phyloP scores from a whole-genome alignment of 1,284 basidiomycete species.

The Leccinum pallidistipes region DNA sequence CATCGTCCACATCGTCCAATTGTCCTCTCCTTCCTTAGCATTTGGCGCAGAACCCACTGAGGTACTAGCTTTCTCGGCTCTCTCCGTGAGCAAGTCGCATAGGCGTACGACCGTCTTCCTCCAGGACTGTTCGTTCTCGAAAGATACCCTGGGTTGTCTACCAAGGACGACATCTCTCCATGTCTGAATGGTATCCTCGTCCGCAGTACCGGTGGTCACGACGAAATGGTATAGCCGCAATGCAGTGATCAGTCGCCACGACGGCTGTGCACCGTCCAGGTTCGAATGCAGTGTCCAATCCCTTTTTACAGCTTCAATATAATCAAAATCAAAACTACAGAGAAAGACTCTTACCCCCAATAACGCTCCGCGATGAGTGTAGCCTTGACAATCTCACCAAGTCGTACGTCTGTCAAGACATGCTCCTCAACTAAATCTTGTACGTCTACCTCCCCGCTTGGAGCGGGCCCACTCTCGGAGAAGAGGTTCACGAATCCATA shows the following conservation, averaged over 20 bases:
- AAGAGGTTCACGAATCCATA: slow-evolving; percentile 74
- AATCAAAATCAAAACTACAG: neutral
- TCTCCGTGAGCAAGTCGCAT: slow-evolving; percentile 37
- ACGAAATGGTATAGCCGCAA: slow-evolving; percentile 61
- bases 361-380: slow-evolving; percentile 62
- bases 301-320: slow-evolving; percentile 29
- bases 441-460: slow-evolving; percentile 63
- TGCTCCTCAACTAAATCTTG: slow-evolving; percentile 54
- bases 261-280: slow-evolving; percentile 65
- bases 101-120: slow-evolving; percentile 36
- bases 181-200: slow-evolving; percentile 37
- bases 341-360: slow-evolving; percentile 60
- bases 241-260: slow-evolving; percentile 71
- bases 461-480: slow-evolving; percentile 24
- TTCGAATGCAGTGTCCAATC: slow-evolving; percentile 72
- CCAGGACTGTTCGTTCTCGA: slow-evolving; percentile 48
- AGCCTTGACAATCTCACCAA: slow-evolving; percentile 47
- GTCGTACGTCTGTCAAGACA: slow-evolving; percentile 40
- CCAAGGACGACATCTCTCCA: slow-evolving; percentile 65
- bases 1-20: slow-evolving; percentile 36
- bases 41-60: neutral
- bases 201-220: slow-evolving; percentile 22
- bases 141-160: slow-evolving; percentile 39
- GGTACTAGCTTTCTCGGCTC: slow-evolving; percentile 29
- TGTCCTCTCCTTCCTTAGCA: neutral